Evolutionary conservation across 176 grass and related monocot species (phyloP), one percentile per base, ranked within the genome.

Genomic region (Oryza brachyantha): DNA sequence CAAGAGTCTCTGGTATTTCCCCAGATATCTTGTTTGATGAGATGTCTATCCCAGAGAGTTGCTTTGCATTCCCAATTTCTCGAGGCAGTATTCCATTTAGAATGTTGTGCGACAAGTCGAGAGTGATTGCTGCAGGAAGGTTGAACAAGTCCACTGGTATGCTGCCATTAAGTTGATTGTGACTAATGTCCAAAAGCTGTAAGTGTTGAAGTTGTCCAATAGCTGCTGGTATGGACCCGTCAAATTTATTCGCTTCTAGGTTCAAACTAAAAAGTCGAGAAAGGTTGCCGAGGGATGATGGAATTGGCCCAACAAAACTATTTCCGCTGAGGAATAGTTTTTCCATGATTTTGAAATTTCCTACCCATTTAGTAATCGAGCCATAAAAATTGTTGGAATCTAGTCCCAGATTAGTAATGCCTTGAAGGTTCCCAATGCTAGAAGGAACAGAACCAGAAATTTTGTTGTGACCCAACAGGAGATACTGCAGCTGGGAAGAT

Each of bases 371-470:
- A 17, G 39, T 43, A 29, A 76, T 43, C 1, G 10, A 36, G 43
- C 76, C 62, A 66, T 66, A 29, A 78, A 78, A 78, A 37, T 66
- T 66, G 43, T 78, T 78, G 76, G 43, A 78, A 10, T 78, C 76
- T 52, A 66, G 42, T 78, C 62, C 61, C 62, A 78, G 43, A 8
- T 1, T 66, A 37, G 76, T 78, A 52, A 78, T 61, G 29, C 76
- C 76, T 66, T 54, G 62, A 66, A 78, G 76, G 29, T 78, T 78
- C 11, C 42, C 28, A 24, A 78, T 78, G 29, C 62, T 78, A 38
- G 76, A 66, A 66, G 75, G 75, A 66, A 66, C 62, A 66, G 62
- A 46, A 66, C 76, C 76, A 36, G 62, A 50, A 5, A 66, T 62
- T 37, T 66, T 25, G 52, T 66, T 78, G 29, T 54, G 2, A 54